Percentiles rank a stretch among this genome's conserved stretches.
These are phyloP conservation scores for Cladobotryum protrusum DNA, from an alignment of 2,329 filamentous ascomycete species.

Conservation along the genomic window DNA sequence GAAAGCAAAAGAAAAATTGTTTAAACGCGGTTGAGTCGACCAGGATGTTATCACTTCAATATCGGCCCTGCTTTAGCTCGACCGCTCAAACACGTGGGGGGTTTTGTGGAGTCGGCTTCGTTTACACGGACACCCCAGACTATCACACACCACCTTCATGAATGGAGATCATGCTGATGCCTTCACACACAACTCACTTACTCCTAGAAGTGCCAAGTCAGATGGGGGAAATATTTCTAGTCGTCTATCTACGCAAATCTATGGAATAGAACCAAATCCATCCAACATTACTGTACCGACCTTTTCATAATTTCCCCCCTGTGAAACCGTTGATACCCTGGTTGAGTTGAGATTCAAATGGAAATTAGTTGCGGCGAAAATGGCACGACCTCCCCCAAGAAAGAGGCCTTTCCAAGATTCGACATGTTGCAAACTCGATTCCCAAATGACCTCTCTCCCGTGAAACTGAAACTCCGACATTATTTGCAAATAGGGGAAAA, in stretches of 20 bases:
- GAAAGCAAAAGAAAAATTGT: no score
- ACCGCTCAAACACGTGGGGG: no score
- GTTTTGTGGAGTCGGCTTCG: no score
- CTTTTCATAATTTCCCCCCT: neutral
- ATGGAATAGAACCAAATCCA: neutral
- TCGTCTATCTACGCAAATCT: neutral
- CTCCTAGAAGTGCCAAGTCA: neutral
- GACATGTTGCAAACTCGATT: neutral
- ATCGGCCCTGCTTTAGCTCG: no score
- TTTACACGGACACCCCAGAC: no score
- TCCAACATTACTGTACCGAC: neutral
- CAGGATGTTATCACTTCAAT: no score
- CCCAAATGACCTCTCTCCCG: neutral
- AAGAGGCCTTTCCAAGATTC: conserved; percentile 1
- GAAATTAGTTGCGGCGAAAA: neutral
- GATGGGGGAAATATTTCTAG: neutral
- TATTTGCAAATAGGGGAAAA: neutral
- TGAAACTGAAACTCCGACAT: neutral
- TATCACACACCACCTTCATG: no score
- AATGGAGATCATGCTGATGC: no score
- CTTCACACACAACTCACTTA: neutral
- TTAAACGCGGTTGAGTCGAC: no score
- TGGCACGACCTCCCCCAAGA: neutral
- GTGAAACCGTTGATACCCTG: neutral
- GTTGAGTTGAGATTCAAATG: neutral